phyloP scores from a whole-genome alignment of 805 yeast species.

The Saccharomycopsis schoenii region DNA sequence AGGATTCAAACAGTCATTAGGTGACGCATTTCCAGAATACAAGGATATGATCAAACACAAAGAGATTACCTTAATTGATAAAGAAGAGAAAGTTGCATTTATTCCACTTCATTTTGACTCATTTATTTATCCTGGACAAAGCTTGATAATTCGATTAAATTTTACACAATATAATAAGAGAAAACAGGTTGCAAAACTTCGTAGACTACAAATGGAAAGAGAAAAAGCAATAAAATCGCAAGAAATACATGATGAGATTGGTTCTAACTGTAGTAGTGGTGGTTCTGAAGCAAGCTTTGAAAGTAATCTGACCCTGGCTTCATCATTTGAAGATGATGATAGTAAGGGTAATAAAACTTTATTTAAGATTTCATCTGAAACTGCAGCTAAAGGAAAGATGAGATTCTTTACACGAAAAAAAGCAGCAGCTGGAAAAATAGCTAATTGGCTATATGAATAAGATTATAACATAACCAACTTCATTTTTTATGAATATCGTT shows the following conservation, averaged over 20 bases:
- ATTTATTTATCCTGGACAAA: conserved; percentile 13
- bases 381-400: not conserved
- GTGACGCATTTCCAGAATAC: conserved; percentile 16
- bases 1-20: conserved; percentile 11
- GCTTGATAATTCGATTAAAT: conserved; percentile 7
- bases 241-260: not conserved
- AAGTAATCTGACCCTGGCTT: not conserved
- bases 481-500: no score
- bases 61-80: conserved; percentile 7
- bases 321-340: not conserved
- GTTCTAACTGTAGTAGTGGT: not conserved
- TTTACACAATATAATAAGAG: not conserved
- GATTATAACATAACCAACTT: not conserved
- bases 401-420: not conserved
- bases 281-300: not conserved
- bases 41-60: conserved; percentile 2
- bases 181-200: not conserved
- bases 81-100: conserved; percentile 11
- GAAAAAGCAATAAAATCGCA: not conserved
- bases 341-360: not conserved
- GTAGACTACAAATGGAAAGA: not conserved
- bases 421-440: not conserved
- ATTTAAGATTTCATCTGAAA: not conserved
- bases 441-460: not conserved
- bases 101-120: conserved; percentile 14